phyloP scores from a whole-genome alignment of 208 protist genomes.

The Trichomonas vaginalis region DNA sequence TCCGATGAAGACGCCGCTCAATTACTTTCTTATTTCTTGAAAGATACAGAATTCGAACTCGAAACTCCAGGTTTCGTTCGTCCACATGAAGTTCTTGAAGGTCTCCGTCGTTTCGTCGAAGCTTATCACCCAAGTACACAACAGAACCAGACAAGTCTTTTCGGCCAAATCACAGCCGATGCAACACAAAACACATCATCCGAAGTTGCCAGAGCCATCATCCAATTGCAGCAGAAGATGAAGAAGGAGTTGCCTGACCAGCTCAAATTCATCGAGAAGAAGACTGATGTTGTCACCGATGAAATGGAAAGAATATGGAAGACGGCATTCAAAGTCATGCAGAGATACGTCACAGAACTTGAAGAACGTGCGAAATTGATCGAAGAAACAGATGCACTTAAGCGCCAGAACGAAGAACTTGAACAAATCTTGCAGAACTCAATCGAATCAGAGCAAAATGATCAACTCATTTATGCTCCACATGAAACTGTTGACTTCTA shows the following conservation, averaged over 20 bases:
- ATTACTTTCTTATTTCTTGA: neutral
- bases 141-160: neutral
- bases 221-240: neutral
- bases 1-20: neutral
- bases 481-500: constrained; percentile 7
- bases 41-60: constrained; percentile 14
- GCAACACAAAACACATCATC: constrained; percentile 2
- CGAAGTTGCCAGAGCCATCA: neutral
- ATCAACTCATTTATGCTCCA: neutral
- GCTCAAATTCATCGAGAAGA: neutral
- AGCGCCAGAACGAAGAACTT: neutral
- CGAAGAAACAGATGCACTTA: neutral
- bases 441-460: neutral
- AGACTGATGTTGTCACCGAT: neutral
- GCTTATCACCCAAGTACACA: neutral
- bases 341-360: neutral
- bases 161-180: neutral
- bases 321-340: neutral
- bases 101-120: neutral
- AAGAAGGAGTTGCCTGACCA: neutral
- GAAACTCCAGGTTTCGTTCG: neutral
- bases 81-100: constrained; percentile 6
- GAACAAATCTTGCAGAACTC: neutral
- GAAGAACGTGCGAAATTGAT: neutral
- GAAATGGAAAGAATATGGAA: constrained; percentile 9